phyloP scores from a whole-genome alignment of 2,329 filamentous ascomycete species.

The Paraphoma sp. region DNA sequence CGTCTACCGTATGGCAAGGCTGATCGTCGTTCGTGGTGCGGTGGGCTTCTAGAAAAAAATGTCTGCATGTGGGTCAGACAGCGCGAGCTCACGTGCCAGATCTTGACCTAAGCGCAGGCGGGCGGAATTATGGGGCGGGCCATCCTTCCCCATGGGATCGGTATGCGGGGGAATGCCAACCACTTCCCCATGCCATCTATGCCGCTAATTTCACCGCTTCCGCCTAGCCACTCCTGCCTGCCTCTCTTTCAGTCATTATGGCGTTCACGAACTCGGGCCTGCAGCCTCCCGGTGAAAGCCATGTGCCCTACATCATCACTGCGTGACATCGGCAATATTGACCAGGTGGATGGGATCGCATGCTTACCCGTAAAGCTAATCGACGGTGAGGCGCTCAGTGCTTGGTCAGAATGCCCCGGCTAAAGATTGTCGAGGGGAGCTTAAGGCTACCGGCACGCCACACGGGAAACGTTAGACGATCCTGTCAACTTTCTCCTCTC shows the following conservation, averaged over 20 bases:
- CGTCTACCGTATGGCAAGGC: conserved; percentile 9
- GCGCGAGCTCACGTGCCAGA: conserved; percentile 6
- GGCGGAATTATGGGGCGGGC: not conserved
- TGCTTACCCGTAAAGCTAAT: not conserved
- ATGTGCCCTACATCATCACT: not conserved
- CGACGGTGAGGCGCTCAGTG: not conserved
- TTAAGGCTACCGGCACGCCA: not conserved
- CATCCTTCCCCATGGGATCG: not conserved
- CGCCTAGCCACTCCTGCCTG: not conserved
- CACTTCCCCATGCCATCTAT: not conserved
- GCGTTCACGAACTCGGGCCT: not conserved
- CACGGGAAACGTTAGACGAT: conserved; percentile 22
- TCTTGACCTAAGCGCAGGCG: not conserved
- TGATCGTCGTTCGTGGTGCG: not conserved
- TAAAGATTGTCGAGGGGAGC: conserved; percentile 12
- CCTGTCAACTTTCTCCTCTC: not conserved
- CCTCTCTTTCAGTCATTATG: not conserved
- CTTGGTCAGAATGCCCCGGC: conserved; percentile 2
- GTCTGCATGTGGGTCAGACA: not conserved
- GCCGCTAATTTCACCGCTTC: not conserved
- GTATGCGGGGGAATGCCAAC: not conserved
- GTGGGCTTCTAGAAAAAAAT: conserved; percentile 1
- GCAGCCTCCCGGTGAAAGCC: not conserved
- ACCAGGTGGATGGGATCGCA: not conserved
- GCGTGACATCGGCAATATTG: not conserved